Base-by-base conservation (phyloP, 2,329 filamentous ascomycete genomes). In the Madurella fahalii region DNA sequence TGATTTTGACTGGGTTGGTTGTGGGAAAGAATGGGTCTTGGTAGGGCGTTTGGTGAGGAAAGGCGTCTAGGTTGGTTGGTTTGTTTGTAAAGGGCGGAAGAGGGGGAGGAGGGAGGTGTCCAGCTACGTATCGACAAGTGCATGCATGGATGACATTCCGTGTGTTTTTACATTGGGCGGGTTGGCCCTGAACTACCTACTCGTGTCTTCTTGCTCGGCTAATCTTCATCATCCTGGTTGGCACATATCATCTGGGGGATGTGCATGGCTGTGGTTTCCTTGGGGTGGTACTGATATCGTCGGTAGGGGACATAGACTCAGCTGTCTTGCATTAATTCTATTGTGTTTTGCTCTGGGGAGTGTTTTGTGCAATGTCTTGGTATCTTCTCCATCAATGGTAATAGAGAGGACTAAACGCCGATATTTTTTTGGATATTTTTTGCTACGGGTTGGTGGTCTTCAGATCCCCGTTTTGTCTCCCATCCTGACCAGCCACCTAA, bases 1-100 rank as follows among this genome's bases (percentile, higher is more conserved):
- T 11, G 34, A 5, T 37, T 37, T 89, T 70, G 90, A 77, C 86
- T n/a, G n/a, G n/a, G n/a, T 90, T 32, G 18, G 34, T 37, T 37
- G 34, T 7, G 34, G 13, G 4, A 37, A 16, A 16, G 20, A 4
- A 37, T 4, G 3, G 25, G 25, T 25, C 4, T 7, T 7, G 25
- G 25, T 25, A 25, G 25, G 47, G 25, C 25, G 20, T 41, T 49
- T 15, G 34, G 13, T 11, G 34, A 15, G 34, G 13, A 15, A 34
- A 37, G 34, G 34, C 34, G 34, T 37, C 25, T 25, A 25, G 25
- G 25, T 25, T 25, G 25, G 7, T 25, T 25, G 25, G 25, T 25
- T 25, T 25, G 25, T 25, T 25, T 25, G 25, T 25, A 25, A 7
- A 25, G 25, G 25, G 25, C 25, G 25, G 7, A 7, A 7, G 25